Base-by-base conservation (phyloP, 2,329 filamentous ascomycete species). In the Leptographium flavum region DNA sequence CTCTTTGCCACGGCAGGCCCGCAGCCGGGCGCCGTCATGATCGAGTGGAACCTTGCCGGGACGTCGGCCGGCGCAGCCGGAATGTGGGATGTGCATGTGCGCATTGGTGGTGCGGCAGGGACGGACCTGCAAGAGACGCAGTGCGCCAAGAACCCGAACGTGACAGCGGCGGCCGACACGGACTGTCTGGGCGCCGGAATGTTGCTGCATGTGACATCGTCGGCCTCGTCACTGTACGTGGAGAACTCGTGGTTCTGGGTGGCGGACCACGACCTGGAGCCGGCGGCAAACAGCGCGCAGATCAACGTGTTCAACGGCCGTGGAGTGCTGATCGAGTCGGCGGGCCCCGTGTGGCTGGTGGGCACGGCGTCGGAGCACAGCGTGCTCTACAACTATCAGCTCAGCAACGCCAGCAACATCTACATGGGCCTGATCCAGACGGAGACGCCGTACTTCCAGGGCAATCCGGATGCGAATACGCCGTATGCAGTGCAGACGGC, bases 21-120 rank as follows among this genome's bases (percentile, higher is more conserved):
- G 3, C 81, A 86, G 50, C 83, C 87, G 1, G 90, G 90, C 52
- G 90, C 87, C 17, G 86, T 94, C 57, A 74, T 95, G 58, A 79
- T 95, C 66, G 76, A 95, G 61, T 95, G 87, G 83, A 95, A 95
- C 64, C 69, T 94, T 36, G 77, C 76, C 37, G 81, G 78, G 31
- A 60, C 72, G 53, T 69, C 63, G 45, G 72, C 80, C 47, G 87
- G 86, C 39, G 74, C 78, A 2, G 80, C 79, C 19, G 90, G 79
- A 50, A 79, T 95, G 64, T 98, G 88, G 85, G 92, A 98, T 57
- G 81, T 88, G n/a, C 92, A 98, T 69, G 82, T 92, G 66, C 86
- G 92, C 57, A 76, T 98, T 55, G 90, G 87, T 55, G 92, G 92
- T 37, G 80, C 81, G 45, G 81, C 83, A 5, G 90, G 90, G 49